Conservation (phyloP, 164 flowering plant species). For the Stephania cephalantha region DNA sequence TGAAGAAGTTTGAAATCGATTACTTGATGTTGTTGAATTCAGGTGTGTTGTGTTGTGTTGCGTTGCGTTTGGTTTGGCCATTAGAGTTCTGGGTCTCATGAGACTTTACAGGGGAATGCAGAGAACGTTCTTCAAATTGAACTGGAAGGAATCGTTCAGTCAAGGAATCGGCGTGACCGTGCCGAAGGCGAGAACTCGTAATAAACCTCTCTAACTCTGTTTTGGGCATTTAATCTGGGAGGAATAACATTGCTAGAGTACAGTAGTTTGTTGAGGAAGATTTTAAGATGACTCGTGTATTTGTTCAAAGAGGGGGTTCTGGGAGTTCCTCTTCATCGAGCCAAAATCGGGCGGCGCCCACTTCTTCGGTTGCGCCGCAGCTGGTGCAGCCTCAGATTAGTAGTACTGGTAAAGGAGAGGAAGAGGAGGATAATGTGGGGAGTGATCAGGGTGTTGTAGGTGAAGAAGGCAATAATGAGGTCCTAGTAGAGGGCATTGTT, state of each 20-base stretch:
- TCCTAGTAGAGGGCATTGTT: slow-evolving; percentile 23
- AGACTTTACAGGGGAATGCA: slow-evolving; percentile 98
- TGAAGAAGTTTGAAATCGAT: neutral
- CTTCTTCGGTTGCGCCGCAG: slow-evolving; percentile 38
- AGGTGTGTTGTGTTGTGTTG: neutral
- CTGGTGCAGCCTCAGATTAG: slow-evolving; percentile 15
- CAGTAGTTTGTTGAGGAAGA: neutral
- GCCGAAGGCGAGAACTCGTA: slow-evolving; percentile 85
- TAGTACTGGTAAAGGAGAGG: slow-evolving; percentile 28
- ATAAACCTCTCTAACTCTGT: slow-evolving; percentile 36
- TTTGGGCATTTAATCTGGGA: neutral
- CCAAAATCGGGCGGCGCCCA: slow-evolving; percentile 38
- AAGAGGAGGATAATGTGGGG: slow-evolving; percentile 40
- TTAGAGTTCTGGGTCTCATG: slow-evolving; percentile 56
- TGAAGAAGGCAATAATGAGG: slow-evolving; percentile 41
- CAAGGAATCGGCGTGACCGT: slow-evolving; percentile 60
- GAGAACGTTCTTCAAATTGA: slow-evolving; percentile 53
- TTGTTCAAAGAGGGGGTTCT: slow-evolving; percentile 87
- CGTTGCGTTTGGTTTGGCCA: neutral
- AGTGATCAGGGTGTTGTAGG: slow-evolving; percentile 31
- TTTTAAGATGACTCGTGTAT: slow-evolving; percentile 68
- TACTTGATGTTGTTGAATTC: neutral
- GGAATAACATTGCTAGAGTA: neutral
- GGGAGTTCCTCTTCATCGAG: slow-evolving; percentile 28
- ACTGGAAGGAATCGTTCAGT: slow-evolving; percentile 58